Evolutionary conservation across 148 eudicot genomes (phyloP), one percentile per base, ranked within the genome.

Genomic region (Camellia granthamiana): DNA sequence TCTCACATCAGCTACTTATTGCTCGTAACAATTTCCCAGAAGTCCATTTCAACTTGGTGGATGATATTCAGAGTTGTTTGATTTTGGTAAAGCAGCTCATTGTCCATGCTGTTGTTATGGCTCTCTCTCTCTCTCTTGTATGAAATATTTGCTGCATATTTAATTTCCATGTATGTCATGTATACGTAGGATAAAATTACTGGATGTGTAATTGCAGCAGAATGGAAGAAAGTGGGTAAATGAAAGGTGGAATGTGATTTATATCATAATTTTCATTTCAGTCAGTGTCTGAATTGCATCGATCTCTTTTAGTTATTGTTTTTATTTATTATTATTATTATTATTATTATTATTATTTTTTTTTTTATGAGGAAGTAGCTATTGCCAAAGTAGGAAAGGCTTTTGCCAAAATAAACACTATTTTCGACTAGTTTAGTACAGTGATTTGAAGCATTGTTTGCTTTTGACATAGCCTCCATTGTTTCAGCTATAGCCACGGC

Each of bases 1-100:
- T 75, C 77, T 78, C 42, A 63, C 75, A 6, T 66, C 83, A 21
- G 44, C 81, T 52, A 69, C 86, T 7, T 81, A 84, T 77, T 84
- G 84, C 15, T 90, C 84, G 47, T 87, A 90, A 60, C 72, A 10
- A 5, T 41, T 42, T 38, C 44, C 59, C 12, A 65, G 1, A 42
- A 59, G 54, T 63, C 66, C 51, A 47, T 69, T 19, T 9, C 56
- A 71, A 70, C 78, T 56, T 69, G 67, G 52, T 21, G 51, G 14
- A 60, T 56, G 61, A 46, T 73, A 0, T 43, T 66, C 4, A 60
- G 55, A 11, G 79, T 19, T 52, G 43, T 69, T 54, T 69, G 73
- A 55, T 23, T 43, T 75, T 52, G 47, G 38, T n/a, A 14, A 14
- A 69, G 23, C 71, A n/a, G 59, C 78, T 80, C 62, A 54, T 13